A percentile compares a stretch with the other conserved stretches of the same genome.
phyloP scores from a whole-genome alignment of 2,329 filamentous ascomycete genomes.

The Claviceps sp. region DNA sequence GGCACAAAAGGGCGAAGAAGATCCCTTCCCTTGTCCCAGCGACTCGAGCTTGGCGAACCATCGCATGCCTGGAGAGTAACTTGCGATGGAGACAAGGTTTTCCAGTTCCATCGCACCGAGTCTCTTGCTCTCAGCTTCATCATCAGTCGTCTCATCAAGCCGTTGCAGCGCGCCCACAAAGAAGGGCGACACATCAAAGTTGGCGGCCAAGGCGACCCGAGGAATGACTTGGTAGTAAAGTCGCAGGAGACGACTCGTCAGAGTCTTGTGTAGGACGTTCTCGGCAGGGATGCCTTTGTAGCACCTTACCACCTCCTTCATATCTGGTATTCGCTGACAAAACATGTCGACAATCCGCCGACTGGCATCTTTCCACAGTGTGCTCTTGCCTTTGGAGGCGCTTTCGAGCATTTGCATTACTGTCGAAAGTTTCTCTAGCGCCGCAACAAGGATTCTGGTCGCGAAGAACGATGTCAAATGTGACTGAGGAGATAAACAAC shows the following conservation, averaged over 20 bases:
- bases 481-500: slow-evolving; percentile 66
- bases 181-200: slow-evolving; percentile 73
- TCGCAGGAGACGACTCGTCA: slow-evolving; percentile 62
- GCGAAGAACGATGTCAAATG: slow-evolving; percentile 76
- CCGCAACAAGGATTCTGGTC: slow-evolving; percentile 62
- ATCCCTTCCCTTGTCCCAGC: slow-evolving; percentile 27
- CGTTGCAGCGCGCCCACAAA: slow-evolving; percentile 55
- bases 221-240: slow-evolving; percentile 81
- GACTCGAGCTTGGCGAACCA: slow-evolving; percentile 72
- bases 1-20: slow-evolving; percentile 54
- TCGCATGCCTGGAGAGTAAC: slow-evolving; percentile 68
- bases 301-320: slow-evolving; percentile 65
- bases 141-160: slow-evolving; percentile 39
- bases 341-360: slow-evolving; percentile 61
- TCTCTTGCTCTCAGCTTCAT: slow-evolving; percentile 34
- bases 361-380: slow-evolving; percentile 56
- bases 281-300: slow-evolving; percentile 57
- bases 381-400: slow-evolving; percentile 21
- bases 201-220: slow-evolving; percentile 65
- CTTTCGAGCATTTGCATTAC: slow-evolving; percentile 49
- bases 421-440: slow-evolving; percentile 62
- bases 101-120: slow-evolving; percentile 63
- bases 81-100: slow-evolving; percentile 68
- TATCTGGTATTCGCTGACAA: slow-evolving; percentile 61
- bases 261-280: slow-evolving; percentile 63